Evolutionary conservation across 805 yeast genomes (phyloP), one percentile per base, ranked within the genome.

Genomic region (Pichia kluyveri): DNA sequence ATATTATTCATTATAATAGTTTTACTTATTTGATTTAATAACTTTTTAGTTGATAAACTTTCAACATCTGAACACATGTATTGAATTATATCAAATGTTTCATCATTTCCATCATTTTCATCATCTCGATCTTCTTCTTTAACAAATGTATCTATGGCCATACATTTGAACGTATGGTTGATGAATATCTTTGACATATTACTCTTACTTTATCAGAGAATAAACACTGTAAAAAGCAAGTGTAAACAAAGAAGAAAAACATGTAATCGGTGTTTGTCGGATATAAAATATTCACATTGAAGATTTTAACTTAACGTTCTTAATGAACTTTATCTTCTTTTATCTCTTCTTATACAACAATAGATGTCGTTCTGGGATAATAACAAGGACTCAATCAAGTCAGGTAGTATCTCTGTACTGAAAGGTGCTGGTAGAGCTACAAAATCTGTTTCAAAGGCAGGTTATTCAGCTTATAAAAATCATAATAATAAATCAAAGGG

Each of bases 391-490:
- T 55, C 75, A 0, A 69, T 79, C 56, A 76, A 75, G 49, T 56
- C 71, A 1, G 82, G 73, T 0, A 75, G 81, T 3, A 54, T 63
- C 7, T 70, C 79, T 23, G 71, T 79, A 0, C 68, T 68, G 43
- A 71, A 68, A 49, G 81, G 80, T 6, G 70, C 76, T 26, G 82
- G 79, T 8, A 66, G 58, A 42, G 82, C 79, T 4, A 66, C 78
- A 3, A 72, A 63, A 18, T 71, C 77, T 0, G 66, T 75, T 1
- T 66, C 73, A 3, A 73, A 74, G 51, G 77, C 77, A n/a, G 69
- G 70, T 1, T 66, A 63, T 41, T 52, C 56, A 7, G 75, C 81
- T 1, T 76, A 76, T 57, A 75, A 75, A 51, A 72, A 72, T 44
- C 65, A 65, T 53, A 55, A 56, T 26, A 53, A 52, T 30, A 53